Evolutionary conservation across 179 eudicot genomes (phyloP), one percentile per base, ranked within the genome.

Genomic region (Spergularia azorica): DNA sequence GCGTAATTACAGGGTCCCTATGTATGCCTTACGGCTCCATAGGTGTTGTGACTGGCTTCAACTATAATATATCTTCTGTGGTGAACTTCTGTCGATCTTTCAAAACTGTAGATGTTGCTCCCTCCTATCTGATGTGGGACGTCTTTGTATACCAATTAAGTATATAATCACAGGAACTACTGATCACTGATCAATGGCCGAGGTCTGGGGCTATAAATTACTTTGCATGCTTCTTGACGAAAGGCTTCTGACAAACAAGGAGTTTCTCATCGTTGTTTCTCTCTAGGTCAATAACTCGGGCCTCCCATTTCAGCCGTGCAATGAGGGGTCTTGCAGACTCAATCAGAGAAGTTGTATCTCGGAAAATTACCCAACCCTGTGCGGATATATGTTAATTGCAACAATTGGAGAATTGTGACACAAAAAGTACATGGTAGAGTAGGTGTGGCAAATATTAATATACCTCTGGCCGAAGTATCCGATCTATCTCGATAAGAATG

Each of bases 391-490:
- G 71, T 15, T 15, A 54, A 69, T 48, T 51, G 60, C 32, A 26
- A 26, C 32, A 26, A 26, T 26, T 26, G 32, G 32, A 26, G 2
- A 26, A 26, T 26, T 26, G 32, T 26, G 32, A 26, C 32, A 26
- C 32, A 26, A 26, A 26, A 26, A 26, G 2, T 2, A 26, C 32
- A 26, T 2, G 2, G 32, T 26, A 26, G 32, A 26, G 32, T 2
- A 0, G 32, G 2, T 26, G 32, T 26, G 32, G 32, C 32, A 26
- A 26, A 26, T 26, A 26, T 26, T 26, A 76, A n/a, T 26, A 74
- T 91, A 96, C 99, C 99, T 96, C 99, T 38, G 99, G 99, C 71
- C 99, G 96, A 82, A 96, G 99, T 57, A 96, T 55, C 13, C 99
- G 96, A 80, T 96, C 98, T 12, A 96, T 90, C 89, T 96, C 99